These are phyloP conservation scores for Hypseocharis bilobata DNA, from an alignment of 441 rosid species.

Conservation along the genomic window DNA sequence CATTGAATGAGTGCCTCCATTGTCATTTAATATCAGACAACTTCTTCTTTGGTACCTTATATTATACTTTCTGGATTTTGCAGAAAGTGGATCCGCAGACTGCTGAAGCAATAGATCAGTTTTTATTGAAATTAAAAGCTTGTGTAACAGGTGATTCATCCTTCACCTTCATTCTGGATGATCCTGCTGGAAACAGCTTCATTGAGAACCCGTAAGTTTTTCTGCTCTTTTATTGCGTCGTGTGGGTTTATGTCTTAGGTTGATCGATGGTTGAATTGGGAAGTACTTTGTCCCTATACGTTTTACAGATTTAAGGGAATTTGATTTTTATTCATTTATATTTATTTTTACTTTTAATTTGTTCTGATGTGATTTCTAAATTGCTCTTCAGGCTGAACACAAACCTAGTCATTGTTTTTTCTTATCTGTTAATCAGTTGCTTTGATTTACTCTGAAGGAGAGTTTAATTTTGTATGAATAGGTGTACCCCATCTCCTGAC, in stretches of 20 bases:
- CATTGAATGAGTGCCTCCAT: too few relatives aligned
- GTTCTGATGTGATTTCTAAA: background rate
- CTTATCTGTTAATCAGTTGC: slow-evolving; percentile 6
- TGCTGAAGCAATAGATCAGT: slow-evolving; percentile 80
- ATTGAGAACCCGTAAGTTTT: slow-evolving; percentile 80
- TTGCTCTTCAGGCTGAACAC: background rate
- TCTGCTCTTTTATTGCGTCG: background rate
- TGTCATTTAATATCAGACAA: slow-evolving; percentile 10
- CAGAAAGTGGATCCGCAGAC: slow-evolving; percentile 86
- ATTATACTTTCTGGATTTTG: slow-evolving; percentile 11
- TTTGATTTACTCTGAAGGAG: slow-evolving; percentile 6
- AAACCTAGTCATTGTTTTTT: background rate
- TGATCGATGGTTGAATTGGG: slow-evolving; percentile 10
- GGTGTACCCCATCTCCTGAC: slow-evolving; percentile 81
- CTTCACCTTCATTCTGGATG: slow-evolving; percentile 74
- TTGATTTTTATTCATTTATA: background rate
- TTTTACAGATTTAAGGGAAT: too few relatives aligned
- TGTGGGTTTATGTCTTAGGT: background rate
- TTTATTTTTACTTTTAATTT: background rate
- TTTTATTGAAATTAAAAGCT: slow-evolving; percentile 66
- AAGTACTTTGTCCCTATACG: background rate
- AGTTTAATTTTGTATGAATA: slow-evolving; percentile 25
- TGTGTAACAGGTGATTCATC: slow-evolving; percentile 57
- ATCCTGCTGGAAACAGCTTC: slow-evolving; percentile 94
- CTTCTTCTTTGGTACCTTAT: slow-evolving; percentile 7